phyloP scores from a whole-genome alignment of 768 basidiomycete genomes.

The Imleria badia region DNA sequence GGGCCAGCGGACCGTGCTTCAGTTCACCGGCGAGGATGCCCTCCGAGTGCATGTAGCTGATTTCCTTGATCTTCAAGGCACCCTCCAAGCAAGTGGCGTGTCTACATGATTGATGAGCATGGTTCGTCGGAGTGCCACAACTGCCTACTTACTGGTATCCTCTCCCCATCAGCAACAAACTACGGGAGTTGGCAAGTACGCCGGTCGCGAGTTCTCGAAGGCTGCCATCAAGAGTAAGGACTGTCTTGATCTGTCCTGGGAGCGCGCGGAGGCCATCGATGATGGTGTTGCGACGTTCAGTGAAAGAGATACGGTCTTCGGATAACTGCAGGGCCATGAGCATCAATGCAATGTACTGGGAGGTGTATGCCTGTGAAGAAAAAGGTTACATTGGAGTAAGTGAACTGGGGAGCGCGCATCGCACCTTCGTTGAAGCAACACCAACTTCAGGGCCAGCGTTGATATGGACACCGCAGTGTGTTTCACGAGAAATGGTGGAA shows the following conservation, averaged over 20 bases:
- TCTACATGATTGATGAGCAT: constrained; percentile 33
- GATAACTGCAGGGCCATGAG: constrained; percentile 99
- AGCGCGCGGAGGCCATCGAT: constrained; percentile 92
- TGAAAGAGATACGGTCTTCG: constrained; percentile 94
- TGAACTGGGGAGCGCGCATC: not conserved
- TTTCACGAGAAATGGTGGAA: constrained; percentile 95
- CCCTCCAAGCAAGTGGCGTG: constrained; percentile 98
- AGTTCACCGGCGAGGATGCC: constrained; percentile 97
- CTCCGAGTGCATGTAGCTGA: constrained; percentile 67
- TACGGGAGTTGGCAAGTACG: constrained; percentile 74
- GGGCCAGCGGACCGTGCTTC: constrained; percentile 96
- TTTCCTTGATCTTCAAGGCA: constrained; percentile 99
- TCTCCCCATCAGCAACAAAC: constrained; percentile 93
- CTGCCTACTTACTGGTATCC: constrained; percentile 82
- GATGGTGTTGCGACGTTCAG: constrained; percentile 86
- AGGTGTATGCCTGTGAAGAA: constrained; percentile 81
- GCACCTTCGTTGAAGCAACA: constrained; percentile 95
- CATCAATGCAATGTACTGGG: constrained; percentile 96
- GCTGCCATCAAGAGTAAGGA: constrained; percentile 74
- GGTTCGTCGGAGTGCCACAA: too few species aligned
- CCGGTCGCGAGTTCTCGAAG: constrained; percentile 84
- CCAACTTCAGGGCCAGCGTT: constrained; percentile 99
- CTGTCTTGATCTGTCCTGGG: constrained; percentile 83
- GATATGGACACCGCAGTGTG: constrained; percentile 99
- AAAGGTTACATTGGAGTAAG: not conserved